These are phyloP conservation scores for Pythium angustatum DNA, from an alignment of 352 stramenopile genomes.

Conservation along the genomic window DNA sequence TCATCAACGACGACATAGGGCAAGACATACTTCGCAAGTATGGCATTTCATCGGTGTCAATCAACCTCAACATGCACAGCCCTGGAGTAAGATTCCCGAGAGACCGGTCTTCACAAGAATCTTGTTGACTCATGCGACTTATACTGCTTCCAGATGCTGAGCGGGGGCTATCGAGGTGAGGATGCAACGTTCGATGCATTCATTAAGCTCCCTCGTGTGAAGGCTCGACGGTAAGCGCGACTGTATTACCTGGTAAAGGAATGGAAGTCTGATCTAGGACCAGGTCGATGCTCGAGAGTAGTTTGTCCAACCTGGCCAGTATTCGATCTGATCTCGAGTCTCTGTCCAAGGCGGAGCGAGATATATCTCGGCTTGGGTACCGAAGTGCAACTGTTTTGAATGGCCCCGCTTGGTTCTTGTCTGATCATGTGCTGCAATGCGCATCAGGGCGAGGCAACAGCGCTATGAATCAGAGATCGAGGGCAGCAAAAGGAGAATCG, in stretches of 20 bases:
- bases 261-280: background rate
- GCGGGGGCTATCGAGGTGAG: slow-evolving; percentile 11
- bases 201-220: background rate
- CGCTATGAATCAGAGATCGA: slow-evolving; percentile 1
- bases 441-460: background rate
- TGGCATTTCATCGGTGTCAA: slow-evolving; percentile 20
- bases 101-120: background rate
- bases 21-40: slow-evolving; percentile 14
- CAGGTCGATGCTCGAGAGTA: background rate
- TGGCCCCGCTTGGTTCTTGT: no score
- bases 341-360: background rate
- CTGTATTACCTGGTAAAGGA: background rate
- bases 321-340: slow-evolving; percentile 4
- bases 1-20: slow-evolving; percentile 25
- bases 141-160: slow-evolving; percentile 3
- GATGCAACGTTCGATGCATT: slow-evolving; percentile 11
- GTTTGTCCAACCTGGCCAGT: background rate
- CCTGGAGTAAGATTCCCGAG: slow-evolving; percentile 23
- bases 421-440: background rate
- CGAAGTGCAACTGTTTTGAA: background rate
- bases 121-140: background rate
- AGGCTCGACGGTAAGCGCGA: background rate
- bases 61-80: slow-evolving; percentile 31
- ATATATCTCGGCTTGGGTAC: background rate
- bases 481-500: background rate